Percentiles rank a stretch among this genome's conserved stretches.
Conservation (phyloP, 139 green algal species). For the Haematococcus lacustris region DNA sequence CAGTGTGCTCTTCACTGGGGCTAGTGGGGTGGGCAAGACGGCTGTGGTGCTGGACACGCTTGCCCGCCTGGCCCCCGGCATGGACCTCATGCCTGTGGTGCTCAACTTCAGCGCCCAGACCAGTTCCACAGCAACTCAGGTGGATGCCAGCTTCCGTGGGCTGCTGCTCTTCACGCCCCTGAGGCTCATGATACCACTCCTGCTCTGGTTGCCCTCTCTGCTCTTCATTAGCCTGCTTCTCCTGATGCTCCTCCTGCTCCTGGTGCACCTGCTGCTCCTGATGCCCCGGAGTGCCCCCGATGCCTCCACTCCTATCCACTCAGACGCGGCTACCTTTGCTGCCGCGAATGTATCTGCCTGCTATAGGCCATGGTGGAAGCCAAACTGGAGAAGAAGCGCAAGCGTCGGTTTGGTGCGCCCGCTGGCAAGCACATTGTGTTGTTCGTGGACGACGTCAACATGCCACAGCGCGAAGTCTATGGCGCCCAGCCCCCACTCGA, state of each 20-base stretch:
- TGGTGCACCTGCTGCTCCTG: background rate
- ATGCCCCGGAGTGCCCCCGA: no score
- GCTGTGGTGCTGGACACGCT: conserved; percentile 47
- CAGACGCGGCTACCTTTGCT: no score
- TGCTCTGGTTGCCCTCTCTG: no score
- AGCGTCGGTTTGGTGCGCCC: conserved; percentile 23
- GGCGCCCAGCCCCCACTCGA: conserved; percentile 74
- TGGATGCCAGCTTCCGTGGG: background rate
- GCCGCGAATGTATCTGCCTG: no score
- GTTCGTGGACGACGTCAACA: conserved; percentile 86
- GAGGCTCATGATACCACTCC: no score
- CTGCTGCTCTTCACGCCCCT: background rate
- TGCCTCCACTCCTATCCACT: no score
- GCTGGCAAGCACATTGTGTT: conserved; percentile 61
- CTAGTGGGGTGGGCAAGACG: conserved; percentile 71
- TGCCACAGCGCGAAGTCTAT: conserved; percentile 64
- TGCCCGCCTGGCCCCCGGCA: conserved; percentile 1
- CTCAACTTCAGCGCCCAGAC: conserved; percentile 70
- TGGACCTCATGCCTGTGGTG: conserved; percentile 9
- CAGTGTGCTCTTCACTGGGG: conserved; percentile 43
- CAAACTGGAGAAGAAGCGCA: conserved; percentile 71
- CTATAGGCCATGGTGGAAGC: conserved; percentile 56
- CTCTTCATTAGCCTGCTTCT: no score
- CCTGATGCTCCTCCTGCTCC: background rate
- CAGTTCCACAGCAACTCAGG: conserved; percentile 15